Evolutionary conservation across 1,284 basidiomycete species (phyloP).

Genomic region (Ceratobasidium sp.): DNA sequence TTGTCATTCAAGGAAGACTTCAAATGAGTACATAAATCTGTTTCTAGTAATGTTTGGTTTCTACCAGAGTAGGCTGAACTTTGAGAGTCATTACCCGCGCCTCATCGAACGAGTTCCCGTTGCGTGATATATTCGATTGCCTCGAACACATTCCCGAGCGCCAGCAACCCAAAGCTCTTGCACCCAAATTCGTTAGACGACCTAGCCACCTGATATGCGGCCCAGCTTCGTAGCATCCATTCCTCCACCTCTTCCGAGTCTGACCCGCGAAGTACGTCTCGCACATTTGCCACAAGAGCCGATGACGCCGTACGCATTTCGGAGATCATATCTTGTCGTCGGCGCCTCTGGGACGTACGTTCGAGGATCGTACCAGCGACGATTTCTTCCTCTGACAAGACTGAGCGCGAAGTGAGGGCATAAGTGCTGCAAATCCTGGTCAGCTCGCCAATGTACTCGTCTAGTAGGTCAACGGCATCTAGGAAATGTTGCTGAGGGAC

Average conservation of each 20-base stretch:
- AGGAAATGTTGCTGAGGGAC: constrained; percentile 38
- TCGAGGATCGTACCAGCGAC: constrained; percentile 75
- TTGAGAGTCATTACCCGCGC: not conserved
- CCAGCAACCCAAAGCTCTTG: constrained; percentile 71
- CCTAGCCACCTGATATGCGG: constrained; percentile 64
- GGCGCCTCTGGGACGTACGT: constrained; percentile 62
- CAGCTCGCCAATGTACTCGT: constrained; percentile 66
- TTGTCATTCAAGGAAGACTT: too few species aligned
- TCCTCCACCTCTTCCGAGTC: constrained; percentile 50
- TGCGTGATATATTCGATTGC: constrained; percentile 32
- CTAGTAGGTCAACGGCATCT: constrained; percentile 52
- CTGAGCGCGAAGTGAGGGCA: constrained; percentile 64
- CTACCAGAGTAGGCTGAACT: too few species aligned
- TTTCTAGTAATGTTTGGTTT: too few species aligned
- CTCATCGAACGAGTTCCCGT: constrained; percentile 15
- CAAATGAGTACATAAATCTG: too few species aligned
- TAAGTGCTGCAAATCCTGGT: constrained; percentile 72
- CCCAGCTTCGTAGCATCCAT: constrained; percentile 64
- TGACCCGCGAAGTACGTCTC: constrained; percentile 34
- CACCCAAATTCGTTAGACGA: constrained; percentile 60
- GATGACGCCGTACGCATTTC: constrained; percentile 66
- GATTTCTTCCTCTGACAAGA: constrained; percentile 73
- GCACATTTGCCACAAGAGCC: constrained; percentile 38
- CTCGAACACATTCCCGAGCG: constrained; percentile 50
- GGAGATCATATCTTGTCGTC: constrained; percentile 64